These are phyloP conservation scores for Ophiostoma himal-ulmi DNA, from an alignment of 2,329 filamentous ascomycete species.

Conservation along the genomic window DNA sequence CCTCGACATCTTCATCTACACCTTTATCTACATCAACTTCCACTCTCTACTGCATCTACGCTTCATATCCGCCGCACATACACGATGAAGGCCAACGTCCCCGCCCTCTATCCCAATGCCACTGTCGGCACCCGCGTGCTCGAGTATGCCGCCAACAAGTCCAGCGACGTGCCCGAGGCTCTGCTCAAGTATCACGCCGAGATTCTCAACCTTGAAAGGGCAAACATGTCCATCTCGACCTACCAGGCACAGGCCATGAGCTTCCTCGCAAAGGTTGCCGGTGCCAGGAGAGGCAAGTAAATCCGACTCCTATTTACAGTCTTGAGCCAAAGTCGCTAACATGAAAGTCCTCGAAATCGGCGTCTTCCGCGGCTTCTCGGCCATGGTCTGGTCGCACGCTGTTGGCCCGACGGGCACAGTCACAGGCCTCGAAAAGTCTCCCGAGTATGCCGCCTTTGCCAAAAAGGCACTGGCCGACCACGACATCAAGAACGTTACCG, in stretches of 20 bases:
- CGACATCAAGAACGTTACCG: conserved; percentile 41
- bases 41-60: neutral
- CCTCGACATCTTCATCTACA: neutral
- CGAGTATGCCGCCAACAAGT: conserved; percentile 40
- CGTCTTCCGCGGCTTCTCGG: conserved; percentile 46
- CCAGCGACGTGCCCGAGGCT: conserved; percentile 38
- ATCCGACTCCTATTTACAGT: conserved; percentile 41
- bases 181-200: conserved; percentile 40
- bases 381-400: conserved; percentile 44
- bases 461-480: conserved; percentile 37
- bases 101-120: conserved; percentile 40
- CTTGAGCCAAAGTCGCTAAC: conserved; percentile 25
- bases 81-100: conserved; percentile 38
- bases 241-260: conserved; percentile 30
- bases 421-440: conserved; percentile 42
- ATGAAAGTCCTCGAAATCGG: conserved; percentile 44
- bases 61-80: neutral
- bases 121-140: conserved; percentile 39
- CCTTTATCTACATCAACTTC: neutral
- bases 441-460: conserved; percentile 41
- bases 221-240: conserved; percentile 29
- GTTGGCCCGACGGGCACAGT: conserved; percentile 41
- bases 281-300: conserved; percentile 40
- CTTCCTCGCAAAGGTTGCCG: conserved; percentile 39
- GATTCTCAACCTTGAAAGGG: conserved; percentile 25